Evolutionary conservation across 2,329 filamentous ascomycete genomes (phyloP), one percentile per base, ranked within the genome.

Genomic region (Didymella sp.): DNA sequence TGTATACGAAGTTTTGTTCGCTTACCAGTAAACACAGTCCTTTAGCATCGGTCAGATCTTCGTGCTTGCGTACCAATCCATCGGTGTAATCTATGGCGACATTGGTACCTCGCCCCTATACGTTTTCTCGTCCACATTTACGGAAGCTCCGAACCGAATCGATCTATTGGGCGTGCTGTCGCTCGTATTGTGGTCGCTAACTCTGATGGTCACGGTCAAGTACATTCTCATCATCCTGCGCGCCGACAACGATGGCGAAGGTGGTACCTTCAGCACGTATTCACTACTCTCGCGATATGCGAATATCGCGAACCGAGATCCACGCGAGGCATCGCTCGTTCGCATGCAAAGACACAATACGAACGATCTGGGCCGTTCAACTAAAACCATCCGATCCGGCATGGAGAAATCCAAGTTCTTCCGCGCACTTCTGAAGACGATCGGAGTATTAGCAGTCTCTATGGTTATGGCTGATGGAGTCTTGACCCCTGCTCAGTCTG

Each of bases 241-340:
- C 30, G 88, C 88, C 49, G 87, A 90, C 70, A 87, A 90, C 59
- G 87, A 90, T 68, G 88, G 88, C 41, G 87, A 90, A 67, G 88
- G 88, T 25, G 88, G 88, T 27, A 89, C 87, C 0, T 90, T 90
- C 72, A 85, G 84, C 27, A 82, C 87, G 24, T 89, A 89, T 72
- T 86, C 85, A 3, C 74, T 90, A 13, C 80, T 90, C 1, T 83
- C 86, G 0, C 64, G 71, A 63, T 87, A 84, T 72, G 82, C 83
- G 51, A 81, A 87, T 60, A 88, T 90, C 56, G 80, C 83, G 13
- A 80, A 83, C 44, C 77, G 80, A 12, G 87, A 89, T 60, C 86
- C 87, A 31, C 82, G 82, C 45, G 80, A 84, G 66, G 78, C 79
- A 22, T 79, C 79, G n/a, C 77, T 83, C 11, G 76, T 88, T 19